Base-by-base conservation (phyloP, 768 basidiomycete genomes). In the Leucocoprinus leucothites region DNA sequence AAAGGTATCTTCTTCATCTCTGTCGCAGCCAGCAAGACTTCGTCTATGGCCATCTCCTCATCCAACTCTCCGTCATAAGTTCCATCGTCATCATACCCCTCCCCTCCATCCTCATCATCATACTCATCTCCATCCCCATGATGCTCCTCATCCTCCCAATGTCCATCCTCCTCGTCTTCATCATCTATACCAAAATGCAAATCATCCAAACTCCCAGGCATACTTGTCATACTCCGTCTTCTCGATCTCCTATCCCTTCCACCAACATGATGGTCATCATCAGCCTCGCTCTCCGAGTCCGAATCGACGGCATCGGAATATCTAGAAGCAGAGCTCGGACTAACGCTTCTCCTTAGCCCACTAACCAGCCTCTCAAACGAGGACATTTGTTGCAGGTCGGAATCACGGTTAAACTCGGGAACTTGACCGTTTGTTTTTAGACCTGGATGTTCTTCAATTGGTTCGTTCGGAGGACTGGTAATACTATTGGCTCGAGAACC, bases 1-100 rank as follows among this genome's bases (percentile, higher is more conserved):
- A 83, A 89, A 24, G 81, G 86, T 50, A 86, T 86, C 61, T 82
- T 85, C 75, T 82, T 83, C 89, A 90, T 92, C 74, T 94, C 90
- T 9, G 85, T 91, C 25, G 86, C 82, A 31, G 87, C 89, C 54
- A 89, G 69, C 58, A 93, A 67, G 67, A 91, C 89, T 62, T 91
- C 89, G 60, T 92, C 88, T 57, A 91, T 86, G 13, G 82, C 84
- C 55, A 85, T 84, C 60, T 89, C 87, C 21, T 79, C 86, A 52
- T 81, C 83, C 50, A 85, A 84, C 48, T 81, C 80, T 22, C 80
- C 82, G 42, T 82, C 78, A 53, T 79, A 76, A 6, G 62, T 63
- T 25, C 74, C 74, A 3, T 68, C 74, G 3, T 67, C 74, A 26
- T 57, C 69, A 18, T 68, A 62, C 25, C 63, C 69, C 9, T 74